Evolutionary conservation across 2,329 filamentous ascomycete species (phyloP), one percentile per base, ranked within the genome.

Genomic region (Aspergillus ruber): DNA sequence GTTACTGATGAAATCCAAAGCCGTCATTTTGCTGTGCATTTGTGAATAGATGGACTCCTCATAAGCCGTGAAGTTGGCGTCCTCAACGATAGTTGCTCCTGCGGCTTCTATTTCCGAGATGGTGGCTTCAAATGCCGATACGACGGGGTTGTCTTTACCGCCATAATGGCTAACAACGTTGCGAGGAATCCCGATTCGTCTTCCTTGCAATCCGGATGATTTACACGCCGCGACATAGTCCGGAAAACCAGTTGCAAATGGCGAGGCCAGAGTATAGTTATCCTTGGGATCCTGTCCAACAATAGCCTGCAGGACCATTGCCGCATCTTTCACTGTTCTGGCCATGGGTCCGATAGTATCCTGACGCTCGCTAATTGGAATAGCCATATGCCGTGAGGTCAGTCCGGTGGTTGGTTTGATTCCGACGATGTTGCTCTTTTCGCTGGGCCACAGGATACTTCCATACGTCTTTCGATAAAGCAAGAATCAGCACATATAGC

Each of bases 371-470:
- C 72, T 76, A 49, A 88, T 80, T 0, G 85, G 85, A 9, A 88
- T 78, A 1, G 86, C 83, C 4, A 84, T 70, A 36, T 61, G 54
- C 4, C 64, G 70, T 1, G 80, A 82, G 0, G 79, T 85, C 3
- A 86, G 69, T 0, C 83, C 84, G 1, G 85, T 79, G 0, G 82
- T 84, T 1, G 83, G 81, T 59, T 83, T 84, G 61, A 88, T 82
- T 1, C 81, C 84, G 0, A 85, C 83, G 1, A 86, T 61, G 48
- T 83, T 84, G 67, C 80, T 85, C 4, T 68, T 58, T 38, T 67
- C 56, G 42, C 60, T 57, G 0, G 85, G 84, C 8, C 72, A 73
- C 3, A 85, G 59, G 46, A 88, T 85, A 15, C 78, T 83, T 3
- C 83, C 84, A 50, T 74, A 74, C 0, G 84, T 86, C 64, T 64